Evolutionary conservation across 2,329 filamentous ascomycete species (phyloP).

Genomic region (Ascocoryne sarcoides): DNA sequence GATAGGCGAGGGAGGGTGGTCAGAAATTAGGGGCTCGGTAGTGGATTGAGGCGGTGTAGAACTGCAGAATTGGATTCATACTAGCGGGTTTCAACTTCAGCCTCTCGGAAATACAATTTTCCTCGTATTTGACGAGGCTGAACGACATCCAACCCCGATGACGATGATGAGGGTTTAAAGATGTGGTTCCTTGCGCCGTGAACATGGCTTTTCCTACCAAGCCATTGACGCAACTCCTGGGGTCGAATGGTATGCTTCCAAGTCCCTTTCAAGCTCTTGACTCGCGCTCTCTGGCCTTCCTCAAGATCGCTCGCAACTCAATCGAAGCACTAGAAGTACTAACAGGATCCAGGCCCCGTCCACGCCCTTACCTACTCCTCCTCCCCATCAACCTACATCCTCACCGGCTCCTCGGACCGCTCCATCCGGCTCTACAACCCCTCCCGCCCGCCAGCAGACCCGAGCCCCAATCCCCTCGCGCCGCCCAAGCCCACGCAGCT

Average conservation of each 20-base stretch:
- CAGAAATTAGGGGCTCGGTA: neutral
- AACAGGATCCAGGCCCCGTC: slow-evolving; percentile 47
- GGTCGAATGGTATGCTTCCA: slow-evolving; percentile 49
- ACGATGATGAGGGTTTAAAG: too few relatives aligned
- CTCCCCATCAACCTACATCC: slow-evolving; percentile 64
- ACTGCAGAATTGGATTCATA: too few relatives aligned
- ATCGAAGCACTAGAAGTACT: neutral
- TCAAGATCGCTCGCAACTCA: neutral
- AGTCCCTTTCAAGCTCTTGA: too few relatives aligned
- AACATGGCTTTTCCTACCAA: slow-evolving; percentile 34
- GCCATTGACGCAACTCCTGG: slow-evolving; percentile 47
- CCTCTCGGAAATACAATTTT: too few relatives aligned
- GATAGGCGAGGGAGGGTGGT: neutral
- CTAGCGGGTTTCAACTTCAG: too few relatives aligned
- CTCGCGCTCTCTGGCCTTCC: neutral
- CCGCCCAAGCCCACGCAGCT: slow-evolving; percentile 39
- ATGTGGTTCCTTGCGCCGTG: too few relatives aligned
- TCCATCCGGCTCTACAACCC: slow-evolving; percentile 82
- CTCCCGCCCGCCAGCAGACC: slow-evolving; percentile 35
- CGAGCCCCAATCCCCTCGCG: slow-evolving; percentile 32
- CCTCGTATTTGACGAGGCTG: too few relatives aligned
- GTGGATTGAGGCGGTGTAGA: too few relatives aligned
- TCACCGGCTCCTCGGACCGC: slow-evolving; percentile 81
- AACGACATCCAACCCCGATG: too few relatives aligned
- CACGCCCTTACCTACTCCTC: slow-evolving; percentile 67